Evolutionary conservation across 2,329 filamentous ascomycete genomes (phyloP).

Genomic region (Dendrostoma leiphaemia): DNA sequence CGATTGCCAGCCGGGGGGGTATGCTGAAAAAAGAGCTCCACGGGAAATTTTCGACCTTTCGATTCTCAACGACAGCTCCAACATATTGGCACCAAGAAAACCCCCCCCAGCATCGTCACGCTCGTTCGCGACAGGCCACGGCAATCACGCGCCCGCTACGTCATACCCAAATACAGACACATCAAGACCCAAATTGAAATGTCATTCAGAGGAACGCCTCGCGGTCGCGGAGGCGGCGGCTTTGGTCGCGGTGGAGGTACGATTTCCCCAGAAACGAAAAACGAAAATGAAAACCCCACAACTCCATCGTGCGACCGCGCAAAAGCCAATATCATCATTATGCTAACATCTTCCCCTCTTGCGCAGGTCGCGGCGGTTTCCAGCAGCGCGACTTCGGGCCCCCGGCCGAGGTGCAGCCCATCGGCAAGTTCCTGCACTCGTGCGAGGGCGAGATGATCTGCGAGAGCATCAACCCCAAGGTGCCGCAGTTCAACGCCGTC

Average conservation of each 20-base stretch:
- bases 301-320: no score
- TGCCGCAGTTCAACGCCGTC: constrained; percentile 98
- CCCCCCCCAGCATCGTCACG: no score
- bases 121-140: constrained; percentile 5
- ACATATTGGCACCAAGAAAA: no score
- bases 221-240: constrained; percentile 47
- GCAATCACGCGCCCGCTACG: not conserved
- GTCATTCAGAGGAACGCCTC: constrained; percentile 58
- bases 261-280: not conserved
- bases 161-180: not conserved
- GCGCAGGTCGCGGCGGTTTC: constrained; percentile 59
- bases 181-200: constrained; percentile 41
- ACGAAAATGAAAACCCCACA: constrained; percentile 34
- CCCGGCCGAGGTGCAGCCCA: constrained; percentile 67
- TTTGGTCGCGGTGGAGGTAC: constrained; percentile 49
- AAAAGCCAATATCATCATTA: not conserved
- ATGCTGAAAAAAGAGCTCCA: constrained; percentile 11
- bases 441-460: constrained; percentile 98
- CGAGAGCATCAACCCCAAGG: constrained; percentile 90
- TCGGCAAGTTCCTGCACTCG: constrained; percentile 91
- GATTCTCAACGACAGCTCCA: constrained; percentile 12
- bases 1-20: constrained; percentile 18
- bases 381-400: constrained; percentile 59
- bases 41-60: constrained; percentile 18
- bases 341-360: constrained; percentile 9